Conservation (phyloP, 2,329 filamentous ascomycete species). For the Tolypocladium paradoxum region DNA sequence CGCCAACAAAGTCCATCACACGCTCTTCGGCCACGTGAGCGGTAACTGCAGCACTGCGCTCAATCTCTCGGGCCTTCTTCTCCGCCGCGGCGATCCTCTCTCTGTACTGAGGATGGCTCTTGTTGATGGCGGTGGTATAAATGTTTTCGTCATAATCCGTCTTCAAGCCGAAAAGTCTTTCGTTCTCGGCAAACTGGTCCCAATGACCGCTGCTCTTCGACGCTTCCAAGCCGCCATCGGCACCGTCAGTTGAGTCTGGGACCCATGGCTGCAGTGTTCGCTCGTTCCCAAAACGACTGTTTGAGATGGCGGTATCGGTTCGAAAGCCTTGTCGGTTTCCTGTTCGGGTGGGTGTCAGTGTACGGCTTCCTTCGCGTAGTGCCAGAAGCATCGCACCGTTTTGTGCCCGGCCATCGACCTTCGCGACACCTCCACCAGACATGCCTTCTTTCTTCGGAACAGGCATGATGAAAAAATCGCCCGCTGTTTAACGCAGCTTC, state of each 20-base stretch:
- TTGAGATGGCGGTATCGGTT: constrained; percentile 83
- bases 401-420: constrained; percentile 18
- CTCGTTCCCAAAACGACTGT: constrained; percentile 56
- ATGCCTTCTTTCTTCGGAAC: constrained; percentile 27
- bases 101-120: constrained; percentile 69
- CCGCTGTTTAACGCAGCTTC: constrained; percentile 10
- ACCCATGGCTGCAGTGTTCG: constrained; percentile 76
- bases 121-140: constrained; percentile 88
- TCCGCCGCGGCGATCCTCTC: constrained; percentile 70
- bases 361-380: background rate
- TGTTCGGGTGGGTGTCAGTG: constrained; percentile 23
- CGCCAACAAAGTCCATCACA: constrained; percentile 56
- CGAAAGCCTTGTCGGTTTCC: constrained; percentile 62
- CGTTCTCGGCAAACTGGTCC: constrained; percentile 93
- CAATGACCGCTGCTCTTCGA: constrained; percentile 44
- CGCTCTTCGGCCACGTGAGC: constrained; percentile 86
- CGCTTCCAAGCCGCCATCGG: constrained; percentile 63
- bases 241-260: constrained; percentile 47
- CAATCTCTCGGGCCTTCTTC: constrained; percentile 80
- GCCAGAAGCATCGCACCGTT: constrained; percentile 19
- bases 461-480: constrained; percentile 21
- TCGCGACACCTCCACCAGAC: constrained; percentile 18
- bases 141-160: constrained; percentile 90
- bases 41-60: constrained; percentile 61
- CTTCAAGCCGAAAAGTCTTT: constrained; percentile 74